Percentiles rank a stretch among this genome's conserved stretches.
phyloP scores from a whole-genome alignment of 306 rosid genomes.

The Vigna hirtella region DNA sequence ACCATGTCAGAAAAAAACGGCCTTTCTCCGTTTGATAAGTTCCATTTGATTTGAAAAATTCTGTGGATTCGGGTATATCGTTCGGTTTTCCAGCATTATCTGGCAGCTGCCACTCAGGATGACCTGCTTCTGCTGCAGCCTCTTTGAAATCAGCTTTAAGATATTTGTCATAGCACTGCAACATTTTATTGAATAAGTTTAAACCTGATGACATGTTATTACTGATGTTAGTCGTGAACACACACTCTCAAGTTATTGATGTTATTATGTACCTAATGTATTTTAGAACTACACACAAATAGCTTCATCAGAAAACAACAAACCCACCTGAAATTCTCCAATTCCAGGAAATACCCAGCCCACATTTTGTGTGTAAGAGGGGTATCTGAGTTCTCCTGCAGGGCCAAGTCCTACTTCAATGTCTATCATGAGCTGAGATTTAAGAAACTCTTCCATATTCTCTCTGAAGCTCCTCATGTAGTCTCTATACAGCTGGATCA shows the following conservation, averaged over 20 bases:
- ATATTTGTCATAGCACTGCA: conserved; percentile 89
- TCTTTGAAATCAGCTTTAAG: conserved; percentile 75
- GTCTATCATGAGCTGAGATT: conserved; percentile 75
- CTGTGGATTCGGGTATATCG: conserved; percentile 72
- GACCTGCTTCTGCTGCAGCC: conserved; percentile 66
- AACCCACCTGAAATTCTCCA: conserved; percentile 92
- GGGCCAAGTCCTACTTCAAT: conserved; percentile 97
- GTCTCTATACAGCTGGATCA: conserved; percentile 67
- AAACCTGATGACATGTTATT: not conserved
- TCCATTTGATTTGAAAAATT: conserved; percentile 74
- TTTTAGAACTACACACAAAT: not conserved
- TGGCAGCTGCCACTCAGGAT: conserved; percentile 89
- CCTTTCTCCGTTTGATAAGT: conserved; percentile 74
- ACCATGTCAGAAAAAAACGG: conserved; percentile 86
- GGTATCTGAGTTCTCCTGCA: conserved; percentile 92
- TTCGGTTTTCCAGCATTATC: conserved; percentile 78
- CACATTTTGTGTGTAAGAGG: conserved; percentile 64
- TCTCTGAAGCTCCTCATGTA: conserved; percentile 85
- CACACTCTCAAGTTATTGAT: not conserved
- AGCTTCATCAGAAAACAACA: conserved; percentile 12
- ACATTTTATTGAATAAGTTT: conserved; percentile 24
- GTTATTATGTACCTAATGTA: not conserved
- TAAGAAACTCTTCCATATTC: conserved; percentile 73
- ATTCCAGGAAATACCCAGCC: conserved; percentile 95
- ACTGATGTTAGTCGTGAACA: not conserved